Evolutionary conservation across 768 basidiomycete genomes (phyloP).

Genomic region (Tubosaeta sp.): DNA sequence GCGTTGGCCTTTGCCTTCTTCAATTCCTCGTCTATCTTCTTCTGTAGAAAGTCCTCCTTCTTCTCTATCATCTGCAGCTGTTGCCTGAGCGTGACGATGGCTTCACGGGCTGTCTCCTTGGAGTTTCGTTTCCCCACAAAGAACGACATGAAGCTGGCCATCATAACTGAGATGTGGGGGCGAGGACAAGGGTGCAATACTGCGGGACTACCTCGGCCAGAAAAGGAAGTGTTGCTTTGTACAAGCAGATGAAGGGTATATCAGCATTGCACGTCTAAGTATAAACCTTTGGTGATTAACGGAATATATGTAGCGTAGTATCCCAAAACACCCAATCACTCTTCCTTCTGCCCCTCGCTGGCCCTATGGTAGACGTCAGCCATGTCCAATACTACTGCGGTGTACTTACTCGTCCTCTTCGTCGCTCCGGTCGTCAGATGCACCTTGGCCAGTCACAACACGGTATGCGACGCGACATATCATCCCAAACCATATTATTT

Average conservation of each 20-base stretch:
- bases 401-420: slow-evolving; percentile 56
- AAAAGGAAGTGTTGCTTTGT: slow-evolving; percentile 26
- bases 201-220: slow-evolving; percentile 16
- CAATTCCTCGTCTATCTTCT: slow-evolving; percentile 93
- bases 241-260: slow-evolving; percentile 25
- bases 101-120: slow-evolving; percentile 82
- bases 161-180: slow-evolving; percentile 39
- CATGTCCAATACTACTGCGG: neutral
- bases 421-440: slow-evolving; percentile 83
- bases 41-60: slow-evolving; percentile 96
- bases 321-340: slow-evolving; percentile 22
- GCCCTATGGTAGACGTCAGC: slow-evolving; percentile 17
- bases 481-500: slow-evolving; percentile 82
- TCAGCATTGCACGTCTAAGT: slow-evolving; percentile 20
- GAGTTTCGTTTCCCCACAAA: slow-evolving; percentile 82
- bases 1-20: slow-evolving; percentile 92
- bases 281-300: slow-evolving; percentile 23
- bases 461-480: slow-evolving; percentile 81
- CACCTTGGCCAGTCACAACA: slow-evolving; percentile 69
- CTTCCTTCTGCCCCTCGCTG: slow-evolving; percentile 19
- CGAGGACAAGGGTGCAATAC: slow-evolving; percentile 2
- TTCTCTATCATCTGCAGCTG: slow-evolving; percentile 98
- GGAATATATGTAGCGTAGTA: slow-evolving; percentile 19
- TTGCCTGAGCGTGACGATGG: slow-evolving; percentile 89
- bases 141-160: slow-evolving; percentile 81